A percentile compares a stretch with the other conserved stretches of the same genome.
These are phyloP conservation scores for Phlegmacium glaucopus DNA, from an alignment of 768 basidiomycete genomes.

Conservation along the genomic window DNA sequence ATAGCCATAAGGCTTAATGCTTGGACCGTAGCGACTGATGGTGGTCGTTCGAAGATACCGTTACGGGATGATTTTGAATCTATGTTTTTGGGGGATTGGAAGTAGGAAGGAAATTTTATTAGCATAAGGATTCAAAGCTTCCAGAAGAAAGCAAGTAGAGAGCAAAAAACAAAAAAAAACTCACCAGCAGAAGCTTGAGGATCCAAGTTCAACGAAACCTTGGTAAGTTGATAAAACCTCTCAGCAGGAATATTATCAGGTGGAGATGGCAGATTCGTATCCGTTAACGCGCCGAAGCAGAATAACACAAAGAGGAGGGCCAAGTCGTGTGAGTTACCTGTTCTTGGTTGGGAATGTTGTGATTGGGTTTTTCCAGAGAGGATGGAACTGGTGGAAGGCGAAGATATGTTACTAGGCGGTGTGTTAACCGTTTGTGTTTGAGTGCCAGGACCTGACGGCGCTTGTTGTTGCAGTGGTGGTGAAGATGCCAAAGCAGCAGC, in stretches of 20 bases:
- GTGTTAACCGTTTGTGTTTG: too few species aligned
- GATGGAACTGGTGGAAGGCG: constrained; percentile 6
- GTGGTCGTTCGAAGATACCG: constrained; percentile 58
- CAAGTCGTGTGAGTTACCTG: constrained; percentile 49
- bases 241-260: constrained; percentile 52
- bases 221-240: constrained; percentile 55
- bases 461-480: too few species aligned
- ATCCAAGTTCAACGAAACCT: constrained; percentile 63
- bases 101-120: not conserved
- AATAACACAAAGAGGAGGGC: constrained; percentile 62
- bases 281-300: constrained; percentile 59
- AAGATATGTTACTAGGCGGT: not conserved
- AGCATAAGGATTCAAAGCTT: not conserved
- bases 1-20: constrained; percentile 65
- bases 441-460: too few species aligned
- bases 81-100: not conserved
- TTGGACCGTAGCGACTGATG: constrained; percentile 69
- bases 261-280: constrained; percentile 45
- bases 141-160: not conserved
- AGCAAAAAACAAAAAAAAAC: not conserved
- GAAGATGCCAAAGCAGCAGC: constrained; percentile 23
- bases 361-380: constrained; percentile 5
- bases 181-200: constrained; percentile 31
- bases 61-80: constrained; percentile 19
- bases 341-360: constrained; percentile 3